Evolutionary conservation across 164 flowering plant species (phyloP).

Genomic region (Tetrastigma voinierianum): DNA sequence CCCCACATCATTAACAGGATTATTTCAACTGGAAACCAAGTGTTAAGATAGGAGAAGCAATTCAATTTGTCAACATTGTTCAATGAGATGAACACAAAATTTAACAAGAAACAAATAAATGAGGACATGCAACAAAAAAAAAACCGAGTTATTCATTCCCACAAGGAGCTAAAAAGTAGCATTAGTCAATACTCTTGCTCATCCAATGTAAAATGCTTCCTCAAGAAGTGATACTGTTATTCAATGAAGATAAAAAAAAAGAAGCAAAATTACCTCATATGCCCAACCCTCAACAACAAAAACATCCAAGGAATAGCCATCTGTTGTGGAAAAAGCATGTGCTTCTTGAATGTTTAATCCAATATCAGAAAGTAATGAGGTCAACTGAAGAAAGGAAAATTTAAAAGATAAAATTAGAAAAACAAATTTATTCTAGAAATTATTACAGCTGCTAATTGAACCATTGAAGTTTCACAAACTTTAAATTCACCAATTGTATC

Average conservation of each 20-base stretch:
- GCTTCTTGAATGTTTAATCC: conserved; percentile 47
- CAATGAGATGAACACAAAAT: too few species aligned
- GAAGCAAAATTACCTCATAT: conserved; percentile 17
- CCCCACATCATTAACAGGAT: too few species aligned
- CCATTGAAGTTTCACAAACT: background rate
- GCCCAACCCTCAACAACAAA: conserved; percentile 43
- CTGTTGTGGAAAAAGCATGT: conserved; percentile 42
- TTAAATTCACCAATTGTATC: background rate
- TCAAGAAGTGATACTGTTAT: background rate
- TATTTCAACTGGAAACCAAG: too few species aligned
- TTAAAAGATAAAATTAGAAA: background rate
- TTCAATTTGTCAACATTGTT: too few species aligned
- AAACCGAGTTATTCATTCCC: too few species aligned
- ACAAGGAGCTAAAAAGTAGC: too few species aligned
- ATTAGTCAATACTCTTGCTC: too few species aligned
- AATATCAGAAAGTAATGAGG: conserved; percentile 34
- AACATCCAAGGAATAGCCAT: conserved; percentile 46
- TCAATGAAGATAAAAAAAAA: background rate
- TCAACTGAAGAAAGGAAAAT: conserved; percentile 24
- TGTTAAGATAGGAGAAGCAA: too few species aligned
- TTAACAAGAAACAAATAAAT: too few species aligned
- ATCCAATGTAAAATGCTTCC: too few species aligned
- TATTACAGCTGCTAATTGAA: background rate
- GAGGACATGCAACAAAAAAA: too few species aligned
- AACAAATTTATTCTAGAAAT: background rate